Evolutionary conservation across 2,329 filamentous ascomycete genomes (phyloP).

Genomic region (Fusarium protoensiforme): DNA sequence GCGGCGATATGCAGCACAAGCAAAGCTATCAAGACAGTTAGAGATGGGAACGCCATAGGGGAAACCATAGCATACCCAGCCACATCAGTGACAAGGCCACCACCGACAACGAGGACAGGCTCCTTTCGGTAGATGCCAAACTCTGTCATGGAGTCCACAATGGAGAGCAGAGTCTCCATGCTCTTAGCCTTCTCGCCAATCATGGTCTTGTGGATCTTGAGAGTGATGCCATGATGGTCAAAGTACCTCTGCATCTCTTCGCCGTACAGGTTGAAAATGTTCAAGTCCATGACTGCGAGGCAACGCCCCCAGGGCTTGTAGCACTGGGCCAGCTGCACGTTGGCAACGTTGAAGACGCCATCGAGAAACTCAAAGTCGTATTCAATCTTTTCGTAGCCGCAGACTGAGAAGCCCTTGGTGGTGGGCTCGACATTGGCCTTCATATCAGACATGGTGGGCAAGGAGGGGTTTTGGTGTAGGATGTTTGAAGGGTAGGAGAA

Average conservation of each 20-base stretch:
- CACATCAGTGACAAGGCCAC: constrained; percentile 78
- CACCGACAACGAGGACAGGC: constrained; percentile 73
- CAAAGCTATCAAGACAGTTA: constrained; percentile 61
- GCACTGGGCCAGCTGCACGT: constrained; percentile 71
- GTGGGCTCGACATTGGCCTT: constrained; percentile 74
- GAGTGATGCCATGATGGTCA: constrained; percentile 68
- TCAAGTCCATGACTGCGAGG: constrained; percentile 76
- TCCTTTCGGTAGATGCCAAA: constrained; percentile 78
- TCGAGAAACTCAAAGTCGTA: constrained; percentile 81
- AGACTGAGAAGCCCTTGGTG: constrained; percentile 73
- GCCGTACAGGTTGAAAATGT: constrained; percentile 77
- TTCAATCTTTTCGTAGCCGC: constrained; percentile 80
- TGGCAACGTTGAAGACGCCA: constrained; percentile 70
- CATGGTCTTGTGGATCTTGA: constrained; percentile 77
- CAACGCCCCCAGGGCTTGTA: constrained; percentile 74
- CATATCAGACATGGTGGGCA: constrained; percentile 72
- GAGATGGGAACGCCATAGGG: background rate
- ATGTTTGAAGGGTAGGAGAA: background rate
- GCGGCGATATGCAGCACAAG: constrained; percentile 76
- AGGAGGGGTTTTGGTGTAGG: background rate
- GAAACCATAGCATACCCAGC: constrained; percentile 67
- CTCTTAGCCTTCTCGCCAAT: constrained; percentile 82
- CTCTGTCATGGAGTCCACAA: constrained; percentile 79
- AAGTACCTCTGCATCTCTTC: constrained; percentile 75
- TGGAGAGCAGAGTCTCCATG: constrained; percentile 74